Evolutionary conservation across 1,284 basidiomycete genomes (phyloP), one percentile per base, ranked within the genome.

Genomic region (Thecaphora frezii): DNA sequence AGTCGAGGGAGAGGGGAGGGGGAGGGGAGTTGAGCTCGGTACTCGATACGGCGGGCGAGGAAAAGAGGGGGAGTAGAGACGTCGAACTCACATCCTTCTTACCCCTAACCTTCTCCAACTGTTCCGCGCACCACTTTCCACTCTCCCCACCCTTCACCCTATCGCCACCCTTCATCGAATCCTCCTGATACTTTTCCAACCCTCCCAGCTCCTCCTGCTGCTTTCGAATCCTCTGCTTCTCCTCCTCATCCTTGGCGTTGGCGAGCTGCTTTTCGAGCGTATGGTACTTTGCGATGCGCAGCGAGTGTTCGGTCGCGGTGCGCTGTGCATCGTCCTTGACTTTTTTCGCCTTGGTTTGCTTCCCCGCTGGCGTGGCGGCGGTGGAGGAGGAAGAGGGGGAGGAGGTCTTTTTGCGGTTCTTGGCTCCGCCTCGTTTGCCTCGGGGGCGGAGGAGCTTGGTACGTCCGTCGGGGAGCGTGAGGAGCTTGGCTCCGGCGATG

Each of bases 361-460:
- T 61, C 47, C 48, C 49, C 8, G 50, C 52, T 25, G 51, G 44
- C 37, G 58, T 58, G 44, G 39, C 26, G 7, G 55, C 58, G 2
- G 58, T 40, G 19, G n/a, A n/a, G n/a, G 8, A 14, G 40, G 23
- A 22, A 10, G 40, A 9, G 33, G 10, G 12, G 33, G 10, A 12
- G n/a, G 40, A 46, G 18, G 46, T 44, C 14, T 50, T 44, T 39
- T 69, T 69, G 23, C 56, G 48, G 48, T 77, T 59, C 59, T 77
- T 77, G 40, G 63, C 58, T 23, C 75, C 75, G 7, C 75, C 74
- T 10, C 75, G 63, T 46, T 74, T 73, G 25, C 75, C 75, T 43
- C 75, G 58, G 12, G 73, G 69, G 42, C 75, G 67, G 13, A 72
- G 56, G 28, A 74, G 63, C 58, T 67, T 69, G 30, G 36, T 44